Conservation (phyloP, 805 yeast species). For the Tetrapisispora arboricola region DNA sequence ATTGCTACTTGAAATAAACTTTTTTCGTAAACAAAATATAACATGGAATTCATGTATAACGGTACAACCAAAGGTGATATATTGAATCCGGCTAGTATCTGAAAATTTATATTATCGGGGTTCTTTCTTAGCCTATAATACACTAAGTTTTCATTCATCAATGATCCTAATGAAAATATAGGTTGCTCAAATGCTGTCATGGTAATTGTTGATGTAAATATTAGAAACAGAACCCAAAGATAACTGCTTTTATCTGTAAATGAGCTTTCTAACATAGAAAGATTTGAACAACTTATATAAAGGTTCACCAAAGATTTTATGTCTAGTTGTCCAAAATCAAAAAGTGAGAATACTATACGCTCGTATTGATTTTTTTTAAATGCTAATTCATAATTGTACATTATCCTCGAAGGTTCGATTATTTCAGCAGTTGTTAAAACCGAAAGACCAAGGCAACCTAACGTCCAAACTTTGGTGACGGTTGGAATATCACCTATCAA, state of each 20-base stretch:
- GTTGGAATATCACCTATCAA: constrained; percentile 29
- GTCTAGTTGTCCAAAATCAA: constrained; percentile 30
- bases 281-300: constrained; percentile 14
- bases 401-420: constrained; percentile 24
- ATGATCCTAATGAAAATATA: constrained; percentile 16
- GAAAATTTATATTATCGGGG: constrained; percentile 12
- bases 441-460: constrained; percentile 30
- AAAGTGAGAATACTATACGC: constrained; percentile 30
- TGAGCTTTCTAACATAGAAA: constrained; percentile 22
- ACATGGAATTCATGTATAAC: constrained; percentile 14
- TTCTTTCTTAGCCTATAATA: constrained; percentile 20
- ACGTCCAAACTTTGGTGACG: constrained; percentile 32
- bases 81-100: constrained; percentile 16
- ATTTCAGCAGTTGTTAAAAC: constrained; percentile 28
- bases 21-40: constrained; percentile 14
- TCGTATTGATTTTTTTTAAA: constrained; percentile 32
- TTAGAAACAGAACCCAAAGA: constrained; percentile 15
- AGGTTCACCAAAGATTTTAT: constrained; percentile 17
- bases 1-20: constrained; percentile 15
- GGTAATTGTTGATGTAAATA: constrained; percentile 10
- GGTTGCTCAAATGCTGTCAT: constrained; percentile 23
- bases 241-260: constrained; percentile 16
- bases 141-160: constrained; percentile 21
- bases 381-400: constrained; percentile 31
- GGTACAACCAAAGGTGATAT: constrained; percentile 16